Evolutionary conservation across 2,329 filamentous ascomycete genomes (phyloP), one percentile per base, ranked within the genome.

Genomic region (Beauveria rudraprayagi): DNA sequence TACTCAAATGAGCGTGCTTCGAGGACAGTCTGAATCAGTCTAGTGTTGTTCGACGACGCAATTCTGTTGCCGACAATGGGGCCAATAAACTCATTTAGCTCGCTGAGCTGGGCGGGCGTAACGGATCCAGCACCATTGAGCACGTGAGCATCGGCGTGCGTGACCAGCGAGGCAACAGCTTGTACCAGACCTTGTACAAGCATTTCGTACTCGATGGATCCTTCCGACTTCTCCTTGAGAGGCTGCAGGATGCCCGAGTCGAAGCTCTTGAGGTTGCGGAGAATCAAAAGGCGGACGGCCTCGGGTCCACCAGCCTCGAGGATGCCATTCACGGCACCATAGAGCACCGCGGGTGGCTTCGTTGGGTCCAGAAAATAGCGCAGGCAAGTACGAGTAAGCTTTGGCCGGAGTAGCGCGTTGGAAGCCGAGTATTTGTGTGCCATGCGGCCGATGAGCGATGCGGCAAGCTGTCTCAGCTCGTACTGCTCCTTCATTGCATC

Each of bases 351-450:
- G 0, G 92, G 83, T 0, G 92, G 87, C 70, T 92, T 91, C 48
- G 87, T 85, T 0, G 91, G 90, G 69, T 97, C 92, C 34, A 99
- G 83, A 73, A 97, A 93, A 68, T 89, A 87, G 76, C 96, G 96
- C 40, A 97, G 83, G 69, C 92, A 97, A 0, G 92, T 94, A n/a
- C 94, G 84, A 4, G 92, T 92, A 34, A 99, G 87, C 65, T 95
- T 90, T 2, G 92, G 88, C 61, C 92, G 91, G 28, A 97, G 83
- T 16, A 91, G 88, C 48, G 89, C 86, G 62, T 92, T 96, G 5
- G 87, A 88, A 28, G 86, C 82, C 6, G 88, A 86, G 76, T 95
- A 97, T 69, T 92, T 93, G 64, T 82, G 83, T 4, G 90, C 87
- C 44, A 99, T 90, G 41, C 85, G 83, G 37, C 86, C 88, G 17